These are phyloP conservation scores for Schrenkiella parvula DNA, from an alignment of 345 rosid species.

Conservation along the genomic window DNA sequence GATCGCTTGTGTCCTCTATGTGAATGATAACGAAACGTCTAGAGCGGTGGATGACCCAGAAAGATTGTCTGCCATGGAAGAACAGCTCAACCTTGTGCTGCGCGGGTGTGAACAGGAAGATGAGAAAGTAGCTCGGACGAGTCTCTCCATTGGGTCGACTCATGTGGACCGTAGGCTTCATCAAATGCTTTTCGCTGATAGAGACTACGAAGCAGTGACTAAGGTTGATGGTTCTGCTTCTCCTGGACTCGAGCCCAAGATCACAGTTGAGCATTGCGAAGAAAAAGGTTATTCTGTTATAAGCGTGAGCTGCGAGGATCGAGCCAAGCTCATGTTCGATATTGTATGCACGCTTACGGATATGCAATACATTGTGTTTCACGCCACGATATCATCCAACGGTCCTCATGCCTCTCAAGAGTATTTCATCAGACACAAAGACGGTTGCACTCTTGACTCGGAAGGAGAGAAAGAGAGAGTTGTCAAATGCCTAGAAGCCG, in stretches of 20 bases:
- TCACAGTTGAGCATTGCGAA: constrained; percentile 61
- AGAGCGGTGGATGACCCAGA: constrained; percentile 57
- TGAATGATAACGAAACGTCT: constrained; percentile 56
- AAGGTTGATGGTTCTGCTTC: constrained; percentile 40
- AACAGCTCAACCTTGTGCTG: constrained; percentile 69
- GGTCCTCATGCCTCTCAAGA: constrained; percentile 88
- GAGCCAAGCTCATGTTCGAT: constrained; percentile 87
- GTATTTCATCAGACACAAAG: constrained; percentile 86
- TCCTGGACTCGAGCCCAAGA: constrained; percentile 42
- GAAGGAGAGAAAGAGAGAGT: constrained; percentile 89
- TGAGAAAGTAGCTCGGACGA: constrained; percentile 56
- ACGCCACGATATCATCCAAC: constrained; percentile 67
- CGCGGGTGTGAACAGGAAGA: constrained; percentile 64
- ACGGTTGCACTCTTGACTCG: constrained; percentile 79
- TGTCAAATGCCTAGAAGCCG: constrained; percentile 87
- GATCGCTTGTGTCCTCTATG: constrained; percentile 80
- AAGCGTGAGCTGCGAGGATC: constrained; percentile 68
- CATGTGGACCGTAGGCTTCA: constrained; percentile 83
- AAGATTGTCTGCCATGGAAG: constrained; percentile 64
- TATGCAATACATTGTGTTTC: constrained; percentile 94
- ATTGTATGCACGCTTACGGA: constrained; percentile 96
- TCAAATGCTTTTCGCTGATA: constrained; percentile 93
- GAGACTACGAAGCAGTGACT: constrained; percentile 66
- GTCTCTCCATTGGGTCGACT: constrained; percentile 83
- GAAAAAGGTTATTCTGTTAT: constrained; percentile 88